Base-by-base conservation (phyloP, 495 filamentous ascomycete species). In the Penicillium macrosclerotiorum region DNA sequence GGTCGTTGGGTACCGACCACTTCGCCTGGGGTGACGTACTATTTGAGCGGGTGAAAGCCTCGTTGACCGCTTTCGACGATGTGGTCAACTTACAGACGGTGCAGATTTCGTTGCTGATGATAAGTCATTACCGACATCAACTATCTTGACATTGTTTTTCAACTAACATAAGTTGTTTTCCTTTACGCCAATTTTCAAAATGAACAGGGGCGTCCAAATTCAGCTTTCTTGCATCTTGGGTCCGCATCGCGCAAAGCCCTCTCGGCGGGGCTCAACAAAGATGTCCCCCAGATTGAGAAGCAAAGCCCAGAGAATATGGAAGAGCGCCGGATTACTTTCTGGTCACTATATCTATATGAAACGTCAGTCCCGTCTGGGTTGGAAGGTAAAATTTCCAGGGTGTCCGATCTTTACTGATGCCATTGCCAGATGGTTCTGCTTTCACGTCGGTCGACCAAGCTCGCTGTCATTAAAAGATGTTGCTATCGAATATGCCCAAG, bases 41-140 rank as follows among this genome's bases (percentile, higher is more conserved):
- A 14, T 69, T 66, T 26, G 64, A 69, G 11, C 66, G 63, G 1
- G 71, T 68, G 17, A 74, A 72, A 39, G 56, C 61, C n/a, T 66
- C 66, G 1, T 41, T 52, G 19, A 44, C 49, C 2, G 31, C 56
- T 0, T 63, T 61, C 27, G 72, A 75, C 37, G 71, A 74, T 5
- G 64, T 68, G 5, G 72, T 74, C 0, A 75, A 70, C 37, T 37
- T 74, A 1, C 67, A 73, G 20, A 68, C 58, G 0, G 51, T 73
- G n/a, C 72, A 75, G 45, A 52, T 75, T 0, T 63, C 68, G 2
- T 37, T 72, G 14, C 49, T 74, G 11, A 69, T 75, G 68, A 74
- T 74, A 70, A 65, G 71, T 72, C 24, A 12, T 14, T 24, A 35
- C 42, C 16, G 7, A 23, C 12, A 7, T 8, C 7, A 29, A 17